Conservation (phyloP, 108 stramenopile genomes). For the Conticribra guillardii region DNA sequence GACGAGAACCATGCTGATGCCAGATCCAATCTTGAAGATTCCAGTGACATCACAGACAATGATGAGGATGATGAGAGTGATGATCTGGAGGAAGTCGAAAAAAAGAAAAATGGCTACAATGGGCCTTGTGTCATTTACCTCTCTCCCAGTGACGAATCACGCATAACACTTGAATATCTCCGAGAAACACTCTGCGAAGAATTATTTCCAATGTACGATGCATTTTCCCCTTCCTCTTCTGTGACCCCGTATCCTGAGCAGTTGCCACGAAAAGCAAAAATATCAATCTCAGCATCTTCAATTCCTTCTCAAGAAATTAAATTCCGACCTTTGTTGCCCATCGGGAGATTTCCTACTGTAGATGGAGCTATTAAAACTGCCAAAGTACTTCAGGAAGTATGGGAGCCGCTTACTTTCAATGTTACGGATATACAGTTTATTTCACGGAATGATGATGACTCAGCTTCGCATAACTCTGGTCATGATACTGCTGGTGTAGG, state of each 20-base stretch:
- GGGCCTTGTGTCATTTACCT: slow-evolving; percentile 78
- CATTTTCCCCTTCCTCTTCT: slow-evolving; percentile 48
- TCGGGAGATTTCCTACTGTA: slow-evolving; percentile 64
- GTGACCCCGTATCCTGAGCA: slow-evolving; percentile 51
- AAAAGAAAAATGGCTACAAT: slow-evolving; percentile 54
- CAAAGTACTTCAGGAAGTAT: slow-evolving; percentile 60
- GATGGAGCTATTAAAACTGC: slow-evolving; percentile 65
- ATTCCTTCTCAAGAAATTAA: slow-evolving; percentile 1
- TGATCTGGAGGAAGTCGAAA: too few species aligned
- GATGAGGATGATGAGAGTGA: too few species aligned
- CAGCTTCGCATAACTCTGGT: not conserved
- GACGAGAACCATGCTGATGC: too few species aligned
- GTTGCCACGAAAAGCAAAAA: slow-evolving; percentile 35
- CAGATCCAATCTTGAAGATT: too few species aligned
- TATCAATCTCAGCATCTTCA: not conserved
- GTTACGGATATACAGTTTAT: slow-evolving; percentile 75
- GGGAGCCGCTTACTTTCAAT: slow-evolving; percentile 71
- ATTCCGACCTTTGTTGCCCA: slow-evolving; percentile 72
- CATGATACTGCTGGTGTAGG: slow-evolving; percentile 13
- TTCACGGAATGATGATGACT: slow-evolving; percentile 43
- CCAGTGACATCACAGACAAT: too few species aligned
- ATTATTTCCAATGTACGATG: slow-evolving; percentile 48
- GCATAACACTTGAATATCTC: slow-evolving; percentile 48
- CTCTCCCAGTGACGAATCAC: slow-evolving; percentile 69
- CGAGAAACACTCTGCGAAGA: slow-evolving; percentile 50